A percentile compares a stretch with the other conserved stretches of the same genome.
phyloP scores from a whole-genome alignment of 2,329 filamentous ascomycete species.

The Alternaria metachromatica region DNA sequence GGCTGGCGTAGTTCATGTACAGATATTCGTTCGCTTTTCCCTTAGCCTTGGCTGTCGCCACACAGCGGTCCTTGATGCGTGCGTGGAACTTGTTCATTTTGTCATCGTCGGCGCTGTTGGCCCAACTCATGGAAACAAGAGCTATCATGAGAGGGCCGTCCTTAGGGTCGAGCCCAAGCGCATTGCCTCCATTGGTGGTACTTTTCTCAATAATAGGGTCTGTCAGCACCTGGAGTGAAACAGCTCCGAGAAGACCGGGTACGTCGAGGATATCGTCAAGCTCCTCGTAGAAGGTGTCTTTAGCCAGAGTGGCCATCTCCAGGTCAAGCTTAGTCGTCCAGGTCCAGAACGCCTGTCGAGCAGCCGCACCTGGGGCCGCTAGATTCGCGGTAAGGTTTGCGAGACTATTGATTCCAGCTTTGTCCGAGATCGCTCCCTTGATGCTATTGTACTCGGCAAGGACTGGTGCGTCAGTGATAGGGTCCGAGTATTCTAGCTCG shows the following conservation, averaged over 20 bases:
- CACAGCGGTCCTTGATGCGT: conserved; percentile 20
- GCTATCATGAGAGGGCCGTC: conserved; percentile 28
- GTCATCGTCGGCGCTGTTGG: conserved; percentile 28
- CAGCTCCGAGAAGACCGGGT: conserved; percentile 21
- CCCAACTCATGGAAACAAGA: conserved; percentile 29
- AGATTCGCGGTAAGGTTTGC: conserved; percentile 19
- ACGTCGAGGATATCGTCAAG: conserved; percentile 24
- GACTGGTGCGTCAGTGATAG: conserved; percentile 30
- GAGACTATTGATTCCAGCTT: conserved; percentile 27
- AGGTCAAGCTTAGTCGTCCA: conserved; percentile 35
- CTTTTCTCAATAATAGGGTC: conserved; percentile 26
- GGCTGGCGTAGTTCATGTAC: conserved; percentile 58
- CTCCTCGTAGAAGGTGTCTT: conserved; percentile 34
- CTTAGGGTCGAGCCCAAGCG: conserved; percentile 34
- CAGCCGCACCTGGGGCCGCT: conserved; percentile 3
- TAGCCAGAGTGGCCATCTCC: conserved; percentile 23
- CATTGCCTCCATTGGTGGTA: conserved; percentile 25
- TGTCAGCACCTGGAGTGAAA: conserved; percentile 39
- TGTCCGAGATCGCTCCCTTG: conserved; percentile 16
- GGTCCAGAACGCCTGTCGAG: conserved; percentile 34
- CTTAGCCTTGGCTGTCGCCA: conserved; percentile 7
- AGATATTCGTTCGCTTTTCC: conserved; percentile 29
- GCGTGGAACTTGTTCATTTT: conserved; percentile 25
- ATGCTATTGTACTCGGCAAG: conserved; percentile 37
- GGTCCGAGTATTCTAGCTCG: conserved; percentile 36